Evolutionary conservation across 1,139 yeast species (phyloP).

Genomic region (Hansenula lynferdii): DNA sequence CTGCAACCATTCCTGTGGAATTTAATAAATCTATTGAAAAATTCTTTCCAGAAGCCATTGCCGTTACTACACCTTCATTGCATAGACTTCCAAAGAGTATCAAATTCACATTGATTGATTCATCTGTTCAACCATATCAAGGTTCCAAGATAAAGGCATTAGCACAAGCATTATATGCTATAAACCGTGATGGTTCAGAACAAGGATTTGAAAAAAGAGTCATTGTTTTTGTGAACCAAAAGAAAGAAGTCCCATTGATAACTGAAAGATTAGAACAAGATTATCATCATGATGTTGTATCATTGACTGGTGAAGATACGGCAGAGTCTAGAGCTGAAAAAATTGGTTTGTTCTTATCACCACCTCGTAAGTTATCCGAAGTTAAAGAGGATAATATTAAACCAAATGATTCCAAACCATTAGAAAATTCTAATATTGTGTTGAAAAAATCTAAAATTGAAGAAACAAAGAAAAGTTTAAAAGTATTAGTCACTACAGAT

Average conservation of each 20-base stretch:
- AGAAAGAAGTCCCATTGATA: constrained; percentile 52
- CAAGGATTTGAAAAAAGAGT: constrained; percentile 71
- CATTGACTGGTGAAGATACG: constrained; percentile 61
- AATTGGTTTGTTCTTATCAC: constrained; percentile 57
- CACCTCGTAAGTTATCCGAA: constrained; percentile 37
- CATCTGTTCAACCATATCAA: constrained; percentile 68
- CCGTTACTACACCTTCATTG: constrained; percentile 74
- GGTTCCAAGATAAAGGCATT: constrained; percentile 81
- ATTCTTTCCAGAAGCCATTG: constrained; percentile 61
- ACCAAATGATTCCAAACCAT: no score
- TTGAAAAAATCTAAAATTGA: constrained; percentile 21
- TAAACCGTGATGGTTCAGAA: constrained; percentile 80
- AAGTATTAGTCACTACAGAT: constrained; percentile 86
- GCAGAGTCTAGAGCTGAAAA: constrained; percentile 52
- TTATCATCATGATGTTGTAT: constrained; percentile 58
- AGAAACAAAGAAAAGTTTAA: constrained; percentile 23
- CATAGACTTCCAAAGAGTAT: constrained; percentile 79
- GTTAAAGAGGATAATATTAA: constrained; percentile 21
- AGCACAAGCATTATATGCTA: constrained; percentile 85
- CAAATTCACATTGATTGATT: constrained; percentile 70
- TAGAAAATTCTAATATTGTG: constrained; percentile 13
- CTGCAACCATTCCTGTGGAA: constrained; percentile 85
- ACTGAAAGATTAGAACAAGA: constrained; percentile 46
- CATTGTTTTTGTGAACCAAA: constrained; percentile 82
- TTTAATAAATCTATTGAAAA: constrained; percentile 60